Evolutionary conservation across 2,329 filamentous ascomycete species (phyloP).

Genomic region (Colletotrichum destructivum): DNA sequence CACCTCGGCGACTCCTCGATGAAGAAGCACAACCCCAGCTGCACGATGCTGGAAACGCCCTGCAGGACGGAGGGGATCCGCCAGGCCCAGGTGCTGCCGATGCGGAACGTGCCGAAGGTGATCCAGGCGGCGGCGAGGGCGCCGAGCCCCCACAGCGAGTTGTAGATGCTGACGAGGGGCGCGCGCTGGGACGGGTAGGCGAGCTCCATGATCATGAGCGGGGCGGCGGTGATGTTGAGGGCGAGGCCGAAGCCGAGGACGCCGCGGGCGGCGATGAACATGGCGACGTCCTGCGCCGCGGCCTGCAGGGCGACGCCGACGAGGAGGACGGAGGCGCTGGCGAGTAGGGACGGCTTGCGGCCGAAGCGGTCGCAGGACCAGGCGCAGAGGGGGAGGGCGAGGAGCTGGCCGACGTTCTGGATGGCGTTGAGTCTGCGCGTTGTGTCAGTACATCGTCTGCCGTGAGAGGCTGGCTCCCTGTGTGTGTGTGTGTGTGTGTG

Average conservation of each 20-base stretch:
- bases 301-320: constrained; percentile 59
- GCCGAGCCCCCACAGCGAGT: constrained; percentile 39
- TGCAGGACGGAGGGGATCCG: constrained; percentile 36
- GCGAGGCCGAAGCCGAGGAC: constrained; percentile 58
- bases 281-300: constrained; percentile 59
- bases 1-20: constrained; percentile 53
- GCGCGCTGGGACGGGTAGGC: constrained; percentile 35
- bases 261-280: constrained; percentile 59
- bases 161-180: constrained; percentile 35
- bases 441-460: not conserved
- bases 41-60: constrained; percentile 27
- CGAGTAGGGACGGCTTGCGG: constrained; percentile 46
- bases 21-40: constrained; percentile 36
- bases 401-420: constrained; percentile 53
- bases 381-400: constrained; percentile 51
- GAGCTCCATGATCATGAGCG: constrained; percentile 38
- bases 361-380: constrained; percentile 49
- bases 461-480: too few relatives aligned
- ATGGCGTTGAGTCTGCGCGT: constrained; percentile 48
- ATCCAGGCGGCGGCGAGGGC: constrained; percentile 44
- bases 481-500: too few relatives aligned
- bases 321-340: constrained; percentile 50
- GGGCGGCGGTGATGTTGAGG: constrained; percentile 46
- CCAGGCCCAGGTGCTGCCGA: constrained; percentile 38
- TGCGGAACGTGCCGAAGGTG: constrained; percentile 41